phyloP scores from a whole-genome alignment of 2,329 filamentous ascomycete species.

The Exophiala aquamarina region DNA sequence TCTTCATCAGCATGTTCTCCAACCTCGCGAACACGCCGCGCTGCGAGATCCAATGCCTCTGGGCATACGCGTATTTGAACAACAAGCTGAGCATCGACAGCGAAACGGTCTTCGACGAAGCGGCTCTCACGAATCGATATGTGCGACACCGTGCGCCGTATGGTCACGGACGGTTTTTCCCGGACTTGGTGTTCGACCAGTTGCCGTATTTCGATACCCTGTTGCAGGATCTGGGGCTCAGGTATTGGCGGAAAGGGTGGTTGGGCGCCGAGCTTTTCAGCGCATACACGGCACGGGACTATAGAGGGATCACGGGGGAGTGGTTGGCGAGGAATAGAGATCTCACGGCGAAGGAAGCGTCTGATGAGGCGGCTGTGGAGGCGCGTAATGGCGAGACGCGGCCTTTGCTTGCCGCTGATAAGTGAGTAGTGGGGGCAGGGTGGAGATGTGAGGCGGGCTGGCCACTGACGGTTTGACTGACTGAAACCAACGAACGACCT shows the following conservation, averaged over 20 bases:
- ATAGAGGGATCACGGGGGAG: conserved; percentile 42
- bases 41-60: conserved; percentile 51
- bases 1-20: conserved; percentile 50
- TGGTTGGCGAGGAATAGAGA: conserved; percentile 32
- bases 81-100: conserved; percentile 41
- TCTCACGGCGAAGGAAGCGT: background rate
- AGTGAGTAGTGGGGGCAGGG: too few relatives aligned
- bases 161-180: conserved; percentile 62
- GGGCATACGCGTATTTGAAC: conserved; percentile 64
- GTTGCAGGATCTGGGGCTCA: conserved; percentile 64
- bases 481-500: too few relatives aligned
- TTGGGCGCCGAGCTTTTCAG: conserved; percentile 36
- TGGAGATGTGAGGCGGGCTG: too few relatives aligned
- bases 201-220: conserved; percentile 72
- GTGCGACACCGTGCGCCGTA: conserved; percentile 68
- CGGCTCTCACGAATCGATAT: conserved; percentile 66
- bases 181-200: conserved; percentile 74
- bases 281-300: conserved; percentile 42
- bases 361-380: background rate
- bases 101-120: conserved; percentile 50
- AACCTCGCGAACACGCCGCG: conserved; percentile 46
- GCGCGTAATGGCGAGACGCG: too few relatives aligned
- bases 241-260: conserved; percentile 39
- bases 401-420: too few relatives aligned
- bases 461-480: too few relatives aligned